These are phyloP conservation scores for Trypethelium eluteriae DNA, from an alignment of 495 filamentous ascomycete genomes.

Conservation along the genomic window DNA sequence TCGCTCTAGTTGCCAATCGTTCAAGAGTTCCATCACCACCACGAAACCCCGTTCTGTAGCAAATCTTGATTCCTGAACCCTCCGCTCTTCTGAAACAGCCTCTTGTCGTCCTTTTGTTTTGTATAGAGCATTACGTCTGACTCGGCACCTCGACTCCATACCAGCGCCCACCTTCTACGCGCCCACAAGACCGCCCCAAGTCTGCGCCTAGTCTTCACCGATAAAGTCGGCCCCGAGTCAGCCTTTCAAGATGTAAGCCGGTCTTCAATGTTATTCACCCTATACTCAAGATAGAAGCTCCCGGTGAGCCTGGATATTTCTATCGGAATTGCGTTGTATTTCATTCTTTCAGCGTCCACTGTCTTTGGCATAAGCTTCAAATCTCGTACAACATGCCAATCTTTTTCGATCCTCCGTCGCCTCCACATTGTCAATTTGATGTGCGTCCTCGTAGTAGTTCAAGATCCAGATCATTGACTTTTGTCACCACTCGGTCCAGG, in stretches of 20 bases:
- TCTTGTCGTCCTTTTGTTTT: neutral
- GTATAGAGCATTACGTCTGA: neutral
- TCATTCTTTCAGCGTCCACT: constrained; percentile 3
- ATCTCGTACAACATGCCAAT: constrained; percentile 21
- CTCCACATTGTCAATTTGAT: constrained; percentile 21
- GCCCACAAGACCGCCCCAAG: neutral
- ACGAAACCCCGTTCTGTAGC: constrained; percentile 1
- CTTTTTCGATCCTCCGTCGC: constrained; percentile 24
- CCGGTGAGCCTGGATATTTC: constrained; percentile 2
- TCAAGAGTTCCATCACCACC: neutral
- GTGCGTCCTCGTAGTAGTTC: constrained; percentile 24
- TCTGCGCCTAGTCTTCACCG: neutral
- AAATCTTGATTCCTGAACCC: neutral
- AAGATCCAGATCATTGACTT: constrained; percentile 24
- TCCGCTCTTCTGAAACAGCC: neutral
- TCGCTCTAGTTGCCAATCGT: neutral
- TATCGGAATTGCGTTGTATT: neutral
- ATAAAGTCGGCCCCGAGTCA: neutral
- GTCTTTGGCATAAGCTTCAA: no score
- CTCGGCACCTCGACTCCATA: neutral
- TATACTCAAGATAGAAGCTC: constrained; percentile 2
- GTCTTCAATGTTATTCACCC: constrained; percentile 23
- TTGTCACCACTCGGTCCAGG: constrained; percentile 26
- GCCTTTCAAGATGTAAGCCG: constrained; percentile 34
- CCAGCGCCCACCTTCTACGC: neutral